phyloP scores from a whole-genome alignment of 306 rosid genomes.

The Cucurbita ficifolia region DNA sequence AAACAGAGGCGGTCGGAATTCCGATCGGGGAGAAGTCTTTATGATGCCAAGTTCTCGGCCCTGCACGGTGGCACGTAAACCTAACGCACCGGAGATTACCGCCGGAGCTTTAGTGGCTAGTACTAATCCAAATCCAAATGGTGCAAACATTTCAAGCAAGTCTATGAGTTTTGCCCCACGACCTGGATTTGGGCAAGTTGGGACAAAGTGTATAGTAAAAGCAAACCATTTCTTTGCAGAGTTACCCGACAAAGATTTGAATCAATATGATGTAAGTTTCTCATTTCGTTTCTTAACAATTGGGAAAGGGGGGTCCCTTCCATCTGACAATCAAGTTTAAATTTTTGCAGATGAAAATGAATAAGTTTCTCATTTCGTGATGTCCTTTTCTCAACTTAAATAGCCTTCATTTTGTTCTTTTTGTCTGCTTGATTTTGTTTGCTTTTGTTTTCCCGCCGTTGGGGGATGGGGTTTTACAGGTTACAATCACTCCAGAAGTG shows the following conservation, averaged over 20 bases:
- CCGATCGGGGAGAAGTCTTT: slow-evolving; percentile 66
- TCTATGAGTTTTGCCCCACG: slow-evolving; percentile 65
- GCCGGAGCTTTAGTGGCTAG: slow-evolving; percentile 14
- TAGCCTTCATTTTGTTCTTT: slow-evolving; percentile 37
- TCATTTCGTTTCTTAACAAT: slow-evolving; percentile 9
- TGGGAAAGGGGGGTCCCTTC: slow-evolving; percentile 30
- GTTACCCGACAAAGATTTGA: slow-evolving; percentile 93
- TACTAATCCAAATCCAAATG: slow-evolving; percentile 17
- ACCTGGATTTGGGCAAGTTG: slow-evolving; percentile 89
- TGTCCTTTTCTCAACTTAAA: slow-evolving; percentile 35
- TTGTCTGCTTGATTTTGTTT: slow-evolving; percentile 21
- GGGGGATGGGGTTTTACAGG: slow-evolving; percentile 27
- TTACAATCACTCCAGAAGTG: slow-evolving; percentile 79
- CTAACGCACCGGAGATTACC: slow-evolving; percentile 8
- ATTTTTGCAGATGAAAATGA: slow-evolving; percentile 17
- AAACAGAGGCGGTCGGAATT: slow-evolving; percentile 67
- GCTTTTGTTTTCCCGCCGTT: slow-evolving; percentile 10
- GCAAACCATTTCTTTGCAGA: slow-evolving; percentile 97
- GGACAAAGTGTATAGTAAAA: slow-evolving; percentile 84
- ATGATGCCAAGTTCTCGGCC: slow-evolving; percentile 79
- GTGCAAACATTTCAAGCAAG: slow-evolving; percentile 43
- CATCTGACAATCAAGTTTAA: slow-evolving; percentile 27
- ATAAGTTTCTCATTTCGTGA: slow-evolving; percentile 22
- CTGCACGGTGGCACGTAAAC: slow-evolving; percentile 34
- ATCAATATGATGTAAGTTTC: slow-evolving; percentile 77